Evolutionary conservation across 805 yeast species (phyloP), one percentile per base, ranked within the genome.

Genomic region (Metschnikowia henanensis): DNA sequence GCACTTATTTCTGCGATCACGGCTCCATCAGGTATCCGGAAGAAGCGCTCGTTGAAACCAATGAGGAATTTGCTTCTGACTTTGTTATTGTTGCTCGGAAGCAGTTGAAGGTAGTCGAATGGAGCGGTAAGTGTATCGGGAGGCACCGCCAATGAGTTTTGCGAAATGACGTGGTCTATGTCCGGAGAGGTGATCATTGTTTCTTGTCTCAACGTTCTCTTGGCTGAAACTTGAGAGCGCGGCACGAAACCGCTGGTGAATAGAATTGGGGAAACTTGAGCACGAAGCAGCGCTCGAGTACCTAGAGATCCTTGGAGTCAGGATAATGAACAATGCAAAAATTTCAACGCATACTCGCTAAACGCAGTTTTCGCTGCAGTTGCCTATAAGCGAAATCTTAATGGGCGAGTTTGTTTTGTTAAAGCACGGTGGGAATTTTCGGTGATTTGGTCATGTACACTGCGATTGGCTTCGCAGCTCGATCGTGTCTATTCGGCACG

Each of bases 1-100:
- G 56, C 61, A 26, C 60, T 62, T 21, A 68, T 62, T 21, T 49
- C 56, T 7, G 41, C 47, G 18, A 68, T 48, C 17, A 66, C 36
- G 18, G 44, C 37, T 4, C 46, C 43, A 38, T 61, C 51, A 7
- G 53, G 50, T 34, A 68, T 66, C 23, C 60, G 55, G 48, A 60
- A 68, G 46, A 59, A 68, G 28, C 57, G 47, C 28, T 57, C 56
- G 47, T 68, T 67, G 53, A 68, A 67, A 13, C 68, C 72, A 23
- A 53, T 39, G 34, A 68, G 49, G 43, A 68, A 65, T 22, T 53
- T 47, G 40, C 52, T 41, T 26, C 73, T 54, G 33, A 68, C 57
- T 39, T 57, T 62, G 39, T 54, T 52, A 45, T 68, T 68, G 49
- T 60, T 62, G 18, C 66, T 59, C 5, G 73, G 71, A 15, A 66